Evolutionary conservation across 108 stramenopile genomes (phyloP), one percentile per base, ranked within the genome.

Genomic region (Nitzschia sp.): DNA sequence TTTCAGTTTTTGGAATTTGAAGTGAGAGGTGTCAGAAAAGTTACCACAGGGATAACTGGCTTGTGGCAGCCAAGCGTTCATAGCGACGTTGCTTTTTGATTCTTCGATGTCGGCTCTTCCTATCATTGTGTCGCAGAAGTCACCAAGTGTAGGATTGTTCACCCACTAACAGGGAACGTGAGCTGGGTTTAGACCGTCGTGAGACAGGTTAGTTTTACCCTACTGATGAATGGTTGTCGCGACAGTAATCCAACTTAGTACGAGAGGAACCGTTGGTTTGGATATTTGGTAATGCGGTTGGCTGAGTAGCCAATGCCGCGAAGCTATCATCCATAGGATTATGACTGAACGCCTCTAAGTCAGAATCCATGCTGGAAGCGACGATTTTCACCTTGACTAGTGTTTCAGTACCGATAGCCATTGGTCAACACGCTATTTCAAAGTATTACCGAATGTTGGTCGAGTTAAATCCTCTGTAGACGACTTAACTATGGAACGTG

Each of bases 41-140:
- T 96, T 96, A 94, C 95, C 95, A 96, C 95, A 96, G 91, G 95
- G 95, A 95, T 95, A 93, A 93, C 92, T 93, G 94, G 94, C 94
- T 95, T 92, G 94, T 92, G 89, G 94, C 94, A 88, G 87, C 87
- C 84, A 85, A 88, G 87, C 84, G 84, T 88, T 85, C 84, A 84
- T 81, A 85, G 84, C 82, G 77, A 85, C 84, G 87, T 92, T 85
- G 89, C 86, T 91, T 91, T 93, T 96, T 92, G 91, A 91, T 93
- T 86, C 88, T 92, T 96, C 90, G 82, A 89, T 89, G 87, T 89
- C 93, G 89, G 91, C 92, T 96, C 88, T 95, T 92, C 93, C 89
- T 94, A 90, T 92, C 93, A 92, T 95, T 90, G 89, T 86, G 93
- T 91, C 88, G 90, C 92, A 94, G 92, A 92, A 93, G 93, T 90